Percentiles rank a stretch among this genome's conserved stretches.
Evolutionary conservation across 208 protist genomes (phyloP).

Genomic region (Porcisia deanei): DNA sequence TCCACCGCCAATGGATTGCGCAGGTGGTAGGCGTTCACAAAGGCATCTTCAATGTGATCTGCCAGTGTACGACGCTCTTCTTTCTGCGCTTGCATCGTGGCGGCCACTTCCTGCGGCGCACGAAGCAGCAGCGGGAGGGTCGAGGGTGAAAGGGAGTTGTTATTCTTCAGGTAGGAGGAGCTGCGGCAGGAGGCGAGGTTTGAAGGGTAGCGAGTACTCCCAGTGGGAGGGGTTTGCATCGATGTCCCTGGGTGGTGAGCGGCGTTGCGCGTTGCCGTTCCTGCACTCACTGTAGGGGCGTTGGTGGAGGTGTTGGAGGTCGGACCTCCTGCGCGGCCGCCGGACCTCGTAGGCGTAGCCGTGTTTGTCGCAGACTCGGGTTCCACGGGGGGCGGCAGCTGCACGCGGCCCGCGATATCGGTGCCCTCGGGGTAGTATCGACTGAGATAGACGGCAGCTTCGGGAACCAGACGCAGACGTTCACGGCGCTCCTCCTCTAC

Average conservation of each 20-base stretch:
- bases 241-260: not conserved
- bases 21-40: slow-evolving; percentile 57
- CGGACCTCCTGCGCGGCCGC: not conserved
- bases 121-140: slow-evolving; percentile 6
- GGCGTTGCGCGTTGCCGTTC: not conserved
- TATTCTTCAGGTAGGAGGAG: not conserved
- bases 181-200: not conserved
- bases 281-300: not conserved
- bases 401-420: slow-evolving; percentile 12
- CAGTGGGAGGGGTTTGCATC: too few species aligned
- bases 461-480: slow-evolving; percentile 19
- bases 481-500: slow-evolving; percentile 16
- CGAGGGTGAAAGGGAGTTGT: not conserved
- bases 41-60: slow-evolving; percentile 56
- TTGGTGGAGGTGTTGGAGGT: not conserved
- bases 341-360: not conserved
- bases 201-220: not conserved
- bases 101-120: slow-evolving; percentile 16
- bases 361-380: not conserved
- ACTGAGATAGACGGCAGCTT: slow-evolving; percentile 15
- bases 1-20: slow-evolving; percentile 42
- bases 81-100: slow-evolving; percentile 20
- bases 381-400: not conserved
- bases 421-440: slow-evolving; percentile 28
- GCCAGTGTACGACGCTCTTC: slow-evolving; percentile 32